Conservation (phyloP, 805 yeast genomes). For the Komagataella ulmi region DNA sequence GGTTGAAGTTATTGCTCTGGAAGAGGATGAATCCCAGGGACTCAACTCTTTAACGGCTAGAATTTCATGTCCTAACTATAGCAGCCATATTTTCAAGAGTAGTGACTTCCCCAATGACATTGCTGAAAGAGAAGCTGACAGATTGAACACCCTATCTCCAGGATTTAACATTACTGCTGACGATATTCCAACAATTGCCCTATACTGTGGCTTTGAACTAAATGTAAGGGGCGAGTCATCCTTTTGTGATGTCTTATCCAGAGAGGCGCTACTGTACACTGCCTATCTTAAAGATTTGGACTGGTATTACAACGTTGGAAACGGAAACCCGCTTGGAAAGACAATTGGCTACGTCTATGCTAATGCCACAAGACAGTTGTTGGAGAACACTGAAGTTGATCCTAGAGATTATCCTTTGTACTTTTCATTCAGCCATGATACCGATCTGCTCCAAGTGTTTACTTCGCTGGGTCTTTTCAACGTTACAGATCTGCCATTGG, state of each 20-base stretch:
- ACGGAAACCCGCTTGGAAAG: conserved; percentile 44
- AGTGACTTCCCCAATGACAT: conserved; percentile 7
- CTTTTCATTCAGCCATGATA: conserved; percentile 67
- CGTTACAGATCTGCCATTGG: conserved; percentile 28
- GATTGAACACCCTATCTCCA: conserved; percentile 42
- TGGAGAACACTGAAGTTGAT: conserved; percentile 3
- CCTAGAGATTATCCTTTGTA: conserved; percentile 28
- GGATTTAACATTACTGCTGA: conserved; percentile 34
- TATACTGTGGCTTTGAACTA: conserved; percentile 64
- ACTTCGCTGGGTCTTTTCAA: conserved; percentile 50
- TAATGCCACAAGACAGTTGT: conserved; percentile 23
- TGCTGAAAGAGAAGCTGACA: conserved; percentile 30
- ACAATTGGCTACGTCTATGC: conserved; percentile 51
- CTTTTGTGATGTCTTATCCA: conserved; percentile 56
- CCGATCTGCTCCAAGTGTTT: conserved; percentile 45
- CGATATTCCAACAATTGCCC: conserved; percentile 42
- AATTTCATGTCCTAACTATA: conserved; percentile 25
- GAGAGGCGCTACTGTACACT: conserved; percentile 49
- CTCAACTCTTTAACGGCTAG: conserved; percentile 49
- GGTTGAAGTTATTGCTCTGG: conserved; percentile 24
- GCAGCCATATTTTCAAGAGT: conserved; percentile 8
- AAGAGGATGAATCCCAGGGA: conserved; percentile 35
- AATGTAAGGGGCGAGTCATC: conserved; percentile 56
- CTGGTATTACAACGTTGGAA: conserved; percentile 49
- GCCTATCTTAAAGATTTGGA: conserved; percentile 48